Evolutionary conservation across 129 eudicot species (phyloP), one percentile per base, ranked within the genome.

Genomic region (Pittosporum tobira): DNA sequence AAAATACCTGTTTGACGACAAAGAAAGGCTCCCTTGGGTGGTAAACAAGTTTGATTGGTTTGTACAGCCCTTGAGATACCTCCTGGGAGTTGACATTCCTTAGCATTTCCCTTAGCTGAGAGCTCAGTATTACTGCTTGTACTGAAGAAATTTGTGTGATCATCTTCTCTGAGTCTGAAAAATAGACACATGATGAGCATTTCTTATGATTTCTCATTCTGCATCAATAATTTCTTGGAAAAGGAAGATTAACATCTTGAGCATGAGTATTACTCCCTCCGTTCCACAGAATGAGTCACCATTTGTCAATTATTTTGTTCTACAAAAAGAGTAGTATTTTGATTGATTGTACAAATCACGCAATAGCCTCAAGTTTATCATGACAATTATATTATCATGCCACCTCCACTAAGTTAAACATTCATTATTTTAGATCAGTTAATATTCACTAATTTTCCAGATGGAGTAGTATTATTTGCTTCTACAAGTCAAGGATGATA

Each of bases 11-110:
- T 69, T 77, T 87, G 76, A 84, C 81, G 24, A 93, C 75, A 61
- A 78, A 93, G 73, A 93, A 83, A 46, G 99, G 88, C 59, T 93
- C 99, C 51, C 79, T 68, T 42, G 96, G 96, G 71, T 84, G 96
- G 63, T 93, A 93, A 21, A 74, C 69, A 58, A 93, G 84, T 66
- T 79, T 93, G 75, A 93, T 72, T 31, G 99, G 99, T 66, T 67
- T 87, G 61, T 74, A 77, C 36, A 63, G 69, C 47, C 82, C 91
- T 57, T 59, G 68, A 60, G 83, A 71, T 37, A 72, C 61, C 57
- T 81, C 89, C 18, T 74, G 74, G 0, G 76, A 68, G 19, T 62
- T 76, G 50, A 81, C 83, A 62, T 70, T 72, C 74, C 61, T 68
- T 52, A 93, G 46, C 38, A 93, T 73, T 61, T 87, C 88, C 75